Evolutionary conservation across 106 monocot genomes (phyloP).

Genomic region (Acorus gramineus): DNA sequence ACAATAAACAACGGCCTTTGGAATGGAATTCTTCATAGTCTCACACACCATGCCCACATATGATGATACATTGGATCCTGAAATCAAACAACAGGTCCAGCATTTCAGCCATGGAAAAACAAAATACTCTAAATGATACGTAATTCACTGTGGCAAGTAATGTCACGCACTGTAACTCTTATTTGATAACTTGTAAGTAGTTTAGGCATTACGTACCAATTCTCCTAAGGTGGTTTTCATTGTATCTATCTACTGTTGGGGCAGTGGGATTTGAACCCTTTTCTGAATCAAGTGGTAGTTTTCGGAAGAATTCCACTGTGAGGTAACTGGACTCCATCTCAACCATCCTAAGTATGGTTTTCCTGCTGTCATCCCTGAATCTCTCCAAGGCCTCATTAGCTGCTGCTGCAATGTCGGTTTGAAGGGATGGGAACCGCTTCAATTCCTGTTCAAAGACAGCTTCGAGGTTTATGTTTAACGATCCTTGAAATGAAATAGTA

Average conservation of each 20-base stretch:
- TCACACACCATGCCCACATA: constrained; percentile 84
- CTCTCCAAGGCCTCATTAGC: constrained; percentile 80
- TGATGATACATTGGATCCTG: constrained; percentile 82
- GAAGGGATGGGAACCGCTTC: constrained; percentile 82
- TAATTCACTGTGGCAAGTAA: neutral
- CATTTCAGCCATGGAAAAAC: neutral
- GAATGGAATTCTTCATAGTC: constrained; percentile 66
- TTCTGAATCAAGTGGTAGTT: constrained; percentile 75
- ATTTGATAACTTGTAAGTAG: no score
- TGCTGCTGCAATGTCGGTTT: constrained; percentile 83
- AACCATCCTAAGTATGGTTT: constrained; percentile 70
- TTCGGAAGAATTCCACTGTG: constrained; percentile 87
- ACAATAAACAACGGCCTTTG: constrained; percentile 75
- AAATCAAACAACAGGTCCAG: constrained; percentile 7
- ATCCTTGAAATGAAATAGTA: neutral
- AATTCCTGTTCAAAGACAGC: constrained; percentile 37
- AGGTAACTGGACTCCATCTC: constrained; percentile 92
- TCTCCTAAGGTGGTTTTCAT: constrained; percentile 62
- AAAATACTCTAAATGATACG: neutral
- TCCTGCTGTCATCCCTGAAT: constrained; percentile 78
- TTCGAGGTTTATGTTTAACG: no score
- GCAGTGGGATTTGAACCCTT: constrained; percentile 29
- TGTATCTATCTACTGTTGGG: constrained; percentile 37
- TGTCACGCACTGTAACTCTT: no score
- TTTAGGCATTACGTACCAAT: constrained; percentile 37